These are phyloP conservation scores for Colletotrichum camelliae DNA, from an alignment of 2,329 filamentous ascomycete species.

Conservation along the genomic window DNA sequence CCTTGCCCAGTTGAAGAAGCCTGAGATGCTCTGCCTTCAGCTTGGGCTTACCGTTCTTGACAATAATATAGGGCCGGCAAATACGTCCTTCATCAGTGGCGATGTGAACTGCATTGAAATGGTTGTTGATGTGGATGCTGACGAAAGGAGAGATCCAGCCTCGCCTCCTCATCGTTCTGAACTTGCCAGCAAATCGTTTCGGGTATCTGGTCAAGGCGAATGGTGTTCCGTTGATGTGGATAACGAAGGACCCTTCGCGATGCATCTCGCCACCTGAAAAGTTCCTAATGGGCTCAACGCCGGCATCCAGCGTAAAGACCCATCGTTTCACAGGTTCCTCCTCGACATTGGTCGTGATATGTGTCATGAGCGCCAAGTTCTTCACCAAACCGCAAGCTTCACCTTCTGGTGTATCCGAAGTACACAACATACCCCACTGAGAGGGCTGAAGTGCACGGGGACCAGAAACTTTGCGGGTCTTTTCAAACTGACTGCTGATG, in stretches of 20 bases:
- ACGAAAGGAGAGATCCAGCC: constrained; percentile 96
- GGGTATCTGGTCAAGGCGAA: constrained; percentile 86
- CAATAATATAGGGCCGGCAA: constrained; percentile 93
- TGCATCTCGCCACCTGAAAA: constrained; percentile 85
- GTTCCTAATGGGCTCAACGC: constrained; percentile 76
- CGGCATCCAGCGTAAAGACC: constrained; percentile 85
- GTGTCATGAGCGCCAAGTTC: constrained; percentile 97
- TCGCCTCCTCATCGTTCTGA: constrained; percentile 85
- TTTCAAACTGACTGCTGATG: constrained; percentile 98
- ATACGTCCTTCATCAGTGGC: constrained; percentile 97
- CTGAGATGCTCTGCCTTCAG: constrained; percentile 81
- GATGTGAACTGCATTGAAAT: constrained; percentile 90
- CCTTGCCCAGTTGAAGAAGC: constrained; percentile 80
- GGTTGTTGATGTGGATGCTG: constrained; percentile 93
- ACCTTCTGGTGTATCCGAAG: constrained; percentile 97
- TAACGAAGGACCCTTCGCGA: constrained; percentile 80
- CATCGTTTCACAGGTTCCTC: constrained; percentile 88
- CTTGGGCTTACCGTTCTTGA: constrained; percentile 84
- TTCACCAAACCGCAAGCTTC: constrained; percentile 98
- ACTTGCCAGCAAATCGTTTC: constrained; percentile 83
- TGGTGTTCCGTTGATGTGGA: constrained; percentile 95
- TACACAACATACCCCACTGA: constrained; percentile 97
- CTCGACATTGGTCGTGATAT: constrained; percentile 96
- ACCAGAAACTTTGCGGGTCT: constrained; percentile 95
- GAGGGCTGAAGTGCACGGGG: constrained; percentile 95